Conservation (phyloP, 2,329 filamentous ascomycete species). For the Chaetomiaceae sp. region DNA sequence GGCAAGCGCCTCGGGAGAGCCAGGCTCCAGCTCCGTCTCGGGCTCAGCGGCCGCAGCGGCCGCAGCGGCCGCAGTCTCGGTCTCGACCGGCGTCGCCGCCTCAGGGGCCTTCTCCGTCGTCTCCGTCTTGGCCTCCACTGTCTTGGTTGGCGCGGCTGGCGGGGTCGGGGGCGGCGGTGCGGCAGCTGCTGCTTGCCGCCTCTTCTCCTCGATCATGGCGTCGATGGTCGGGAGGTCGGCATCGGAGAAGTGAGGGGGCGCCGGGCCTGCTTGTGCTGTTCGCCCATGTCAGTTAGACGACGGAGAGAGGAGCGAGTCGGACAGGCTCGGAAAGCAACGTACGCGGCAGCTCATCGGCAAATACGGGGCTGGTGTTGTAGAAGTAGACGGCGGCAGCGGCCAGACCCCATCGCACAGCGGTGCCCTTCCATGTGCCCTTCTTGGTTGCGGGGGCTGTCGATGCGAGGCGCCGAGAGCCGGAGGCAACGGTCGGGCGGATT, state of each 20-base stretch:
- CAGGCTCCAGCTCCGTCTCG: slow-evolving; percentile 14
- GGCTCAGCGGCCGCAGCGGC: neutral
- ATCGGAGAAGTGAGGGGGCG: slow-evolving; percentile 51
- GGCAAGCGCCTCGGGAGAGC: slow-evolving; percentile 56
- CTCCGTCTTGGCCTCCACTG: slow-evolving; percentile 9
- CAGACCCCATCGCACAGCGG: slow-evolving; percentile 66
- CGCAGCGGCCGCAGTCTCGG: slow-evolving; percentile 21
- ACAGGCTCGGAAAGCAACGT: slow-evolving; percentile 22
- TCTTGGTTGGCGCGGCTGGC: slow-evolving; percentile 28
- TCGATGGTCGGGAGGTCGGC: slow-evolving; percentile 60
- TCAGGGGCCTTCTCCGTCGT: slow-evolving; percentile 13
- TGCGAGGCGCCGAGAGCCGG: slow-evolving; percentile 45
- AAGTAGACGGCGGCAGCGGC: slow-evolving; percentile 79
- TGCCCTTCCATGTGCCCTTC: slow-evolving; percentile 77
- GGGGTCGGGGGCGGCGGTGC: slow-evolving; percentile 23
- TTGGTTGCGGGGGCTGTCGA: slow-evolving; percentile 53
- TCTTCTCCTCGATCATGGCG: slow-evolving; percentile 60
- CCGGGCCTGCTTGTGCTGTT: slow-evolving; percentile 33
- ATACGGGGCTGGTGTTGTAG: slow-evolving; percentile 85
- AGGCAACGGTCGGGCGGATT: slow-evolving; percentile 37
- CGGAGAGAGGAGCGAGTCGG: no score
- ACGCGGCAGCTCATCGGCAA: slow-evolving; percentile 79
- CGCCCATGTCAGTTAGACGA: slow-evolving; percentile 10
- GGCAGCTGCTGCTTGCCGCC: slow-evolving; percentile 39
- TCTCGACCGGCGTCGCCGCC: slow-evolving; percentile 24